Evolutionary conservation across 768 basidiomycete species (phyloP), one percentile per base, ranked within the genome.

Genomic region (Rhodotorula paludigena): DNA sequence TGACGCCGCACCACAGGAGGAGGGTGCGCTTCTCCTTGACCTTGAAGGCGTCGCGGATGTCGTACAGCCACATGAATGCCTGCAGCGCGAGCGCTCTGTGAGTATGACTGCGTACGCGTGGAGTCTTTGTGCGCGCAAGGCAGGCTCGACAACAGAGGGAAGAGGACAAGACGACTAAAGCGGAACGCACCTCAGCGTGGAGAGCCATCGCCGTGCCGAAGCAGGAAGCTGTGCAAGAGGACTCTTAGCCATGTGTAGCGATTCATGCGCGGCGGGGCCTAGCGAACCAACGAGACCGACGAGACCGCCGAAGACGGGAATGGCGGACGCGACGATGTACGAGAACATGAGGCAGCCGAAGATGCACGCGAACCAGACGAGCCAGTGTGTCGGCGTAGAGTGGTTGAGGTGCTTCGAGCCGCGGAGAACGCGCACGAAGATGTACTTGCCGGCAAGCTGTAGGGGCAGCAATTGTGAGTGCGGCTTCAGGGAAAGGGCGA

Each of bases 361-460:
- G 6, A 52, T 41, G 47, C 57, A 63, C 12, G 44, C 39, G 45
- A 73, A 39, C 74, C 75, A 75, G 33, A 57, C 36, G 7, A 65
- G 21, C 73, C 71, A 76, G 63, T 76, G 75, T 1, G 52, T 57
- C 7, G 21, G 23, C 28, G 70, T 71, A 25, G 60, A 66, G 18
- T 41, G 36, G 44, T 68, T 69, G 0, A 76, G 41, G 60, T 76
- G 75, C 12, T 39, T 33, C 21, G 66, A 67, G 52, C 67, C 57
- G 45, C 74, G 72, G 23, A 75, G 66, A 33, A 54, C 33, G 8
- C 73, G 70, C 25, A 76, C 74, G 32, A 76, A 75, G 53, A 71
- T 53, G 60, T 60, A 75, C 63, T 75, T 74, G 62, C 63, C 62
- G 30, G 59, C 16, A 15, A 48, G 47, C 47, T 48, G 45, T n/a